Base-by-base conservation (phyloP, 495 filamentous ascomycete species). In the Parathielavia appendiculata region DNA sequence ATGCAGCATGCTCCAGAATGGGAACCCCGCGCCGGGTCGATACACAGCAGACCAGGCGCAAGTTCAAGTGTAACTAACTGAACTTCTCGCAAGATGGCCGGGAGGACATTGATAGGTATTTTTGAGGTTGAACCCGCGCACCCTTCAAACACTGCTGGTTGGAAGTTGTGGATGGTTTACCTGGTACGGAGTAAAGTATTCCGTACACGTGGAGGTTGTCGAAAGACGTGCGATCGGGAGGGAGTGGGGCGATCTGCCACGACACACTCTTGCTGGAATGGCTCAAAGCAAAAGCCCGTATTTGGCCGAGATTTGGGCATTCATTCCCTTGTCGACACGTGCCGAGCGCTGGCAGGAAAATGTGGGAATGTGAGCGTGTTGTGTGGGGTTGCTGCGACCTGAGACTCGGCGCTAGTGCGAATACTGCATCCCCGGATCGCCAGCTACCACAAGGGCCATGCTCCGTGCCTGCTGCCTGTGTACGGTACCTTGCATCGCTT, bases 291-390 rank as follows among this genome's bases (percentile, higher is more conserved):
- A 8, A 34, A 32, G 26, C 47, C 14, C 30, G 34, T 36, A 56
- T 56, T 56, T 56, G 53, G 53, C 53, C 53, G 53, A 56, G 16
- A 56, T 56, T 54, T 53, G 48, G 47, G 48, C 48, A 41, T 43
- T 53, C 40, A 46, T n/a, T 16, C 22, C 16, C 23, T 26, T 32
- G 13, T 47, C 30, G 34, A 56, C 53, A 56, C 53, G 53, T 56
- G 53, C 53, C 43, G 30, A 36, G 43, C 40, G 14, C 22, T 54
- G 32, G 53, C 32, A 30, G 39, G 23, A 30, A 22, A 51, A 26
- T 51, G 49, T 22, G 38, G 38, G 43, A 54, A 34, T 22, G 30
- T 44, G 51, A 44, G 52, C 43, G 43, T 46, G 53, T 38, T 35
- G 13, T 36, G 53, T 56, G 40, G 40, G 26, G 52, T 44, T 19